Evolutionary conservation across 2,329 filamentous ascomycete species (phyloP), one percentile per base, ranked within the genome.

Genomic region (Claviceps paspali): DNA sequence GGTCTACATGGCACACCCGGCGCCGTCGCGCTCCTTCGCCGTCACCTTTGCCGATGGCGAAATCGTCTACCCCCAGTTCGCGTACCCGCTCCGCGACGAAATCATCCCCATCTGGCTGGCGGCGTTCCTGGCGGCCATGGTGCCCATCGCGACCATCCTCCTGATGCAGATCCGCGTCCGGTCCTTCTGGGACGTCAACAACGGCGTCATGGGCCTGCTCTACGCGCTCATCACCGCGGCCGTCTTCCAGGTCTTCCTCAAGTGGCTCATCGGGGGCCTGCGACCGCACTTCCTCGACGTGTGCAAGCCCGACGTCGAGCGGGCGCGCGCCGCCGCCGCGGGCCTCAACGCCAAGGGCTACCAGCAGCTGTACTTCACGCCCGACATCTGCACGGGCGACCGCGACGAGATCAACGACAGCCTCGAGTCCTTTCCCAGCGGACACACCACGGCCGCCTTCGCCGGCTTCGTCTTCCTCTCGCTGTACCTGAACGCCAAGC

Each of bases 201-300:
- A 84, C 51, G 79, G 70, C 31, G 61, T 76, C 34, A 65, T 82
- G 33, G 80, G 79, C 11, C 67, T 84, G 0, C 57, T 83, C 1
- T 84, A 84, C 62, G 65, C 72, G 1, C 66, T 83, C 43, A 80
- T 83, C 56, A 64, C 68, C 5, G 76, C 76, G 3, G 75, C 78
- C n/a, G 72, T 84, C 35, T 82, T 85, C 60, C 80, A 85, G 50
- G 79, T 84, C 45, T 78, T 83, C 50, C 49, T 84, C 52, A 85
- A 85, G 57, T 79, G 71, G 68, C 68, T 84, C 29, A 82, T 85
- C 43, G 80, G 80, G 11, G 79, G 79, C 11, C 60, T 80, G 15
- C 68, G 78, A n/a, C 79, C 79, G 1, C 75, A 82, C 53, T 84
- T 83, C 60, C 65, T 84, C 15, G 66, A 64, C 17, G 77, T 81